phyloP scores from a whole-genome alignment of 139 green algal genomes.

The Chlamydomonas asymmetrica region DNA sequence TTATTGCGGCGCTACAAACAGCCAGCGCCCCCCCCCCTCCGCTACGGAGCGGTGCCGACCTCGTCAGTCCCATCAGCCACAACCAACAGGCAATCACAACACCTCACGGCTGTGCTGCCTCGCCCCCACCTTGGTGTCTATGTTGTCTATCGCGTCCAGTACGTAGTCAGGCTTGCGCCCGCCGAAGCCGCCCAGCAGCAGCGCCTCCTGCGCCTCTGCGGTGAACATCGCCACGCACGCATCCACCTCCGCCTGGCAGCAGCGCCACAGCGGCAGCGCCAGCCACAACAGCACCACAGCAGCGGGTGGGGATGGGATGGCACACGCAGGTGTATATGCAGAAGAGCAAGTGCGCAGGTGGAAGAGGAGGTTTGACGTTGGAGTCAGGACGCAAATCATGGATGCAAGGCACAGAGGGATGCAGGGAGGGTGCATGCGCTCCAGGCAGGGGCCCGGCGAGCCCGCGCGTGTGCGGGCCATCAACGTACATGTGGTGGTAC shows the following conservation, averaged over 20 bases:
- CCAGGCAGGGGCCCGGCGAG: no score
- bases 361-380: no score
- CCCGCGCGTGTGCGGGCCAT: no score
- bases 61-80: background rate
- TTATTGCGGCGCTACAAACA: no score
- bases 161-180: slow-evolving; percentile 78
- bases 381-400: no score
- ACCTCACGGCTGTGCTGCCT: background rate
- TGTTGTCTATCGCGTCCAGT: slow-evolving; percentile 98
- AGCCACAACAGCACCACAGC: no score
- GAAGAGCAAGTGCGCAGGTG: no score
- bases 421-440: no score
- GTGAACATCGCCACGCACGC: slow-evolving; percentile 83
- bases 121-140: slow-evolving; percentile 91
- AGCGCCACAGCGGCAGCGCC: no score
- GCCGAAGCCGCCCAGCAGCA: slow-evolving; percentile 73
- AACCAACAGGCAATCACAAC: background rate
- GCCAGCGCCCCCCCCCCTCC: background rate
- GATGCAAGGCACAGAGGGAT: no score
- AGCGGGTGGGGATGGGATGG: no score
- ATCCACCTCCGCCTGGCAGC: slow-evolving; percentile 58
- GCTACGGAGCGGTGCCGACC: background rate
- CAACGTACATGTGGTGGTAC: no score
- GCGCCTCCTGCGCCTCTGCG: slow-evolving; percentile 60
- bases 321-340: background rate